Percentiles rank a stretch among this genome's conserved stretches.
These are phyloP conservation scores for Candida tibetensis DNA, from an alignment of 805 yeast genomes.

Conservation along the genomic window DNA sequence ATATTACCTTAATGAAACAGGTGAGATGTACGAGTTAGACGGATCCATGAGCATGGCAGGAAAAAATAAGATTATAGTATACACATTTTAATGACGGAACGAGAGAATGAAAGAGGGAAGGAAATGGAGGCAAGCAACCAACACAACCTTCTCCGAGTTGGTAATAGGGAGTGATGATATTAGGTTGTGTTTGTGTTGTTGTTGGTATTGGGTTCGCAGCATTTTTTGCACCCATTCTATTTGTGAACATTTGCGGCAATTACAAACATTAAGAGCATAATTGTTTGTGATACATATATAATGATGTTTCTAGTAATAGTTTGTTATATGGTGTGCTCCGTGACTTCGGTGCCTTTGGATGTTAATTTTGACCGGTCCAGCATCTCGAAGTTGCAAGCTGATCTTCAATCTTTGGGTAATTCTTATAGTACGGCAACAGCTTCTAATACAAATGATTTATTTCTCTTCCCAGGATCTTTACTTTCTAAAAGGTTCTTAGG, in stretches of 20 bases:
- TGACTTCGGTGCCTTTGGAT: background rate
- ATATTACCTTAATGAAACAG: constrained; percentile 26
- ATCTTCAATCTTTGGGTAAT: background rate
- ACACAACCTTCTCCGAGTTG: too few species aligned
- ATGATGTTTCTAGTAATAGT: too few species aligned
- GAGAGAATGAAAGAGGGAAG: too few species aligned
- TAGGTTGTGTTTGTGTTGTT: too few species aligned
- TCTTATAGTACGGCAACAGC: background rate
- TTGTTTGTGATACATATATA: too few species aligned
- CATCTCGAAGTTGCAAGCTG: background rate
- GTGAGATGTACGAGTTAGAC: constrained; percentile 29
- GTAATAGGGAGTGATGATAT: too few species aligned
- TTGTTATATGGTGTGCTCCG: too few species aligned
- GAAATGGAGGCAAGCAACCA: too few species aligned
- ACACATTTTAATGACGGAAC: constrained; percentile 18
- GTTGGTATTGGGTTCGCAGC: too few species aligned
- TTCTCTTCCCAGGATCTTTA: background rate
- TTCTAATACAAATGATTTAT: background rate
- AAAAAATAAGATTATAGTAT: constrained; percentile 28
- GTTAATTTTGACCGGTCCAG: background rate
- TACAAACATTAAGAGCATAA: background rate
- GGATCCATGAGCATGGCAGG: constrained; percentile 16
- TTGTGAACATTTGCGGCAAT: background rate
- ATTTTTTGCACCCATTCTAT: constrained; percentile 2
- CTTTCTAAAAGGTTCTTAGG: background rate